Conservation (phyloP, 352 stramenopile genomes). For the Globisporangium yorkense region DNA sequence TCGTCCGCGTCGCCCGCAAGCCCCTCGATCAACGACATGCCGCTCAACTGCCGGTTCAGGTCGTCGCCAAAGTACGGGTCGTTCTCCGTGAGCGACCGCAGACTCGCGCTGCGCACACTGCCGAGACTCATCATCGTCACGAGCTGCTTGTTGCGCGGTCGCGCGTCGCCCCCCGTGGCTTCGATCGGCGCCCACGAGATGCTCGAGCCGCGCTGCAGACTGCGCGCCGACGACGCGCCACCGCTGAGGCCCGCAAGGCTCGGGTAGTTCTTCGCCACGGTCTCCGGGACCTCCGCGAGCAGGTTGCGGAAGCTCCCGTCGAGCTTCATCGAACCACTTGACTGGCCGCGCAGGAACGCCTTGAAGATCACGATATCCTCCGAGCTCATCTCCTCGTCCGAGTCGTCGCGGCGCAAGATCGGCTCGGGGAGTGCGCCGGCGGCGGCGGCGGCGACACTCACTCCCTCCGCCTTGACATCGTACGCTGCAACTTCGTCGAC, state of each 20-base stretch:
- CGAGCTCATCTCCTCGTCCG: conserved; percentile 44
- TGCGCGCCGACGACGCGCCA: conserved; percentile 6
- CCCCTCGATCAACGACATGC: conserved; percentile 33
- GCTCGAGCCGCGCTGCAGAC: conserved; percentile 12
- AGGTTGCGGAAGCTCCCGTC: conserved; percentile 20
- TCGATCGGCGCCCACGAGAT: conserved; percentile 15
- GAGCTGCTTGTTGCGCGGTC: conserved; percentile 13
- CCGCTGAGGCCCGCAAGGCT: conserved; percentile 6
- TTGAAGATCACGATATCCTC: conserved; percentile 63
- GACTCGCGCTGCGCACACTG: conserved; percentile 40
- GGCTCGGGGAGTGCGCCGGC: conserved; percentile 23
- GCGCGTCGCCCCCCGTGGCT: conserved; percentile 3
- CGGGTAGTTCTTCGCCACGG: conserved; percentile 8
- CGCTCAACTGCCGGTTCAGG: conserved; percentile 40
- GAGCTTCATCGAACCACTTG: conserved; percentile 33
- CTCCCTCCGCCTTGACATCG: neutral
- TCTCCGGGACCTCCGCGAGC: conserved; percentile 18
- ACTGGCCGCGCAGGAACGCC: conserved; percentile 47
- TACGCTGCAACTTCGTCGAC: neutral
- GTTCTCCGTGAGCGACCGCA: conserved; percentile 44
- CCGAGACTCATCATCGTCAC: conserved; percentile 54
- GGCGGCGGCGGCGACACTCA: neutral
- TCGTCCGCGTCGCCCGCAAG: conserved; percentile 8
- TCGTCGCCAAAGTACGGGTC: conserved; percentile 48
- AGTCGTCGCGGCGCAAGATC: conserved; percentile 31